Percentiles rank a stretch among this genome's conserved stretches.
Evolutionary conservation across 2,329 filamentous ascomycete genomes (phyloP).

Genomic region (Penicillium sp.): DNA sequence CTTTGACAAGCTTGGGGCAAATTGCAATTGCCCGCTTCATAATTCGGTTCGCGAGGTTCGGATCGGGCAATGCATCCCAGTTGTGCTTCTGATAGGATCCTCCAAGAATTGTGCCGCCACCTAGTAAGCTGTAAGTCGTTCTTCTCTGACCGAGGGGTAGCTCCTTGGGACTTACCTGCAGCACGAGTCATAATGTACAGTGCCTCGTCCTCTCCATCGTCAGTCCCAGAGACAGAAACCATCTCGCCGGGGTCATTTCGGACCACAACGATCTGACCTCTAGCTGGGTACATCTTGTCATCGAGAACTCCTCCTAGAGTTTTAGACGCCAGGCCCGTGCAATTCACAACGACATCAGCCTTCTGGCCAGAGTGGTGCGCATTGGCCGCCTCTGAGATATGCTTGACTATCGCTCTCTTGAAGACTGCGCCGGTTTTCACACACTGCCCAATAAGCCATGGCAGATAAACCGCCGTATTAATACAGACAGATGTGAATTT

Average conservation of each 20-base stretch:
- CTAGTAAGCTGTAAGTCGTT: slow-evolving; percentile 25
- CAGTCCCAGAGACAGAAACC: slow-evolving; percentile 68
- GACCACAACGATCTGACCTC: slow-evolving; percentile 83
- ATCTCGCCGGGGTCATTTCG: slow-evolving; percentile 74
- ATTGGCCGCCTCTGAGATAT: slow-evolving; percentile 69
- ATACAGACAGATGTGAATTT: slow-evolving; percentile 85
- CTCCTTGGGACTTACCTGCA: slow-evolving; percentile 26
- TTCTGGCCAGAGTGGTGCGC: slow-evolving; percentile 58
- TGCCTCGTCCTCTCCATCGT: slow-evolving; percentile 71
- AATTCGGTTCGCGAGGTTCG: slow-evolving; percentile 76
- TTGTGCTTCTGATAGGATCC: slow-evolving; percentile 77
- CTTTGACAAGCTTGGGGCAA: slow-evolving; percentile 49
- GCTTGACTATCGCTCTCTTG: slow-evolving; percentile 62
- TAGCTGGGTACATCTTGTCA: slow-evolving; percentile 67
- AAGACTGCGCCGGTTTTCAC: slow-evolving; percentile 69
- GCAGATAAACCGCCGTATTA: slow-evolving; percentile 84
- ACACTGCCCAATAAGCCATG: slow-evolving; percentile 81
- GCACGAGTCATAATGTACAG: slow-evolving; percentile 83
- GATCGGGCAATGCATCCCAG: slow-evolving; percentile 78
- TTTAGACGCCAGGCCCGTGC: slow-evolving; percentile 74
- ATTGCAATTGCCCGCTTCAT: slow-evolving; percentile 64
- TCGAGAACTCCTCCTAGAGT: slow-evolving; percentile 82
- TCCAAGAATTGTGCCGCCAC: slow-evolving; percentile 84
- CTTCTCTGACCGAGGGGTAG: neutral
- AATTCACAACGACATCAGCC: slow-evolving; percentile 76